Evolutionary conservation across 2,329 filamentous ascomycete species (phyloP).

Genomic region (Claviceps monticola): DNA sequence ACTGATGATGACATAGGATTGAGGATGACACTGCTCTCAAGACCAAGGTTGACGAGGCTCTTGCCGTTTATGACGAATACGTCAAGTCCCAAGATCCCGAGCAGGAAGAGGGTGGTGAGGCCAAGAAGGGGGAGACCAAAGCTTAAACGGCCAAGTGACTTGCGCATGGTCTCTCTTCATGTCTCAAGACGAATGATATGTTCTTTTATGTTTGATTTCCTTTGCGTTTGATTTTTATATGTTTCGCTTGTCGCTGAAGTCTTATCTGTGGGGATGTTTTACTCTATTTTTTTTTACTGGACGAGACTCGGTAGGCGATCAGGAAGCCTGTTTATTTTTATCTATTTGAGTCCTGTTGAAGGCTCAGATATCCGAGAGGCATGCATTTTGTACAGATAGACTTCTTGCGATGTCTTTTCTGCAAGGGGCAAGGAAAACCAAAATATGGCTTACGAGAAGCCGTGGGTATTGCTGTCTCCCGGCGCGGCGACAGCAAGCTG

Average conservation of each 20-base stretch:
- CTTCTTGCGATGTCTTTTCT: slow-evolving; percentile 24
- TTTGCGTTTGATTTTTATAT: slow-evolving; percentile 15
- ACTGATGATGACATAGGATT: slow-evolving; percentile 42
- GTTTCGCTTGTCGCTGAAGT: background rate
- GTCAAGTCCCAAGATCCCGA: slow-evolving; percentile 62
- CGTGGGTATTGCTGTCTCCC: slow-evolving; percentile 1
- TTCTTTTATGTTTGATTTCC: slow-evolving; percentile 12
- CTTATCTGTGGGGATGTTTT: slow-evolving; percentile 3
- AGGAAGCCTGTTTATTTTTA: slow-evolving; percentile 1
- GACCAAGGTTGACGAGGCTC: slow-evolving; percentile 92
- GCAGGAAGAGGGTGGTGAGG: slow-evolving; percentile 21
- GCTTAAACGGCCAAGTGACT: slow-evolving; percentile 15
- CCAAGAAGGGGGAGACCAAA: slow-evolving; percentile 37
- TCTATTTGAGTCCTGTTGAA: background rate
- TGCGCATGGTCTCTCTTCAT: slow-evolving; percentile 3
- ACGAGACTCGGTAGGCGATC: slow-evolving; percentile 2
- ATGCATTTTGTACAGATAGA: slow-evolving; percentile 28
- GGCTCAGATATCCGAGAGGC: slow-evolving; percentile 6
- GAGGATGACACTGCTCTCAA: slow-evolving; percentile 81
- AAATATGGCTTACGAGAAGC: slow-evolving; percentile 11
- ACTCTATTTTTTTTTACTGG: background rate
- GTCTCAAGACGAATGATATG: background rate
- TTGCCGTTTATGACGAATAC: slow-evolving; percentile 96
- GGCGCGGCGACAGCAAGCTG: slow-evolving; percentile 3
- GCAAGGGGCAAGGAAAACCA: slow-evolving; percentile 17